Evolutionary conservation across 257 asterid genomes (phyloP), one percentile per base, ranked within the genome.

Genomic region (Plantago elongata): DNA sequence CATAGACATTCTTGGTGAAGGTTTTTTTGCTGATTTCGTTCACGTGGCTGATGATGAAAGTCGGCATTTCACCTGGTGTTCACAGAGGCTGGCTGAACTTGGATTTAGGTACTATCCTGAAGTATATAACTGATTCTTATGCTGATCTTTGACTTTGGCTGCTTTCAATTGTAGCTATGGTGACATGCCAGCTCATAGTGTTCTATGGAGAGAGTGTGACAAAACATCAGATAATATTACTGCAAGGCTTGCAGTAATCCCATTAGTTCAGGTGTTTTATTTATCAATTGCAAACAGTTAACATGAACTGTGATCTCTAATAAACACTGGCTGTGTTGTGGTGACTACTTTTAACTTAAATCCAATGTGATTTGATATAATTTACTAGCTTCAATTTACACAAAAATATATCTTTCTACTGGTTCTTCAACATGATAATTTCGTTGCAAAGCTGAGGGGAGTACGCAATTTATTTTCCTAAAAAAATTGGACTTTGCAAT

Each of bases 11-110:
- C 86, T 92, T 55, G 96, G 89, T 54, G 84, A 85, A 43, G 99
- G 96, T 7, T 92, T 92, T 81, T 92, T 92, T 63, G 85, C 90
- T 37, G 96, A 92, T 75, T 92, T 92, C 80, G 96, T 96, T 62
- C 97, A 69, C 60, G 99, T 89, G 74, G 99, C 95, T 43, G 97
- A 89, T 76, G 99, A 92, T 55, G 99, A 92, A 69, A 89, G 99
- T 63, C 89, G 96, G 15, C 99, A 92, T 75, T 92, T 89, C 72
- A 81, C 81, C 45, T 92, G 97, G 99, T 92, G 99, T 75, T 81
- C 84, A 3, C 99, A 89, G 82, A 83, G 99, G 74, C 71, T 92
- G 57, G 74, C 69, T 10, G 99, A 92, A 78, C 97, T 92, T 64
- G 97, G 97, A 48, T 83, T 84, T 75, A 83, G 94, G 97, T 89